Evolutionary conservation across 2,329 filamentous ascomycete genomes (phyloP).

Genomic region (Madurella fahalii): DNA sequence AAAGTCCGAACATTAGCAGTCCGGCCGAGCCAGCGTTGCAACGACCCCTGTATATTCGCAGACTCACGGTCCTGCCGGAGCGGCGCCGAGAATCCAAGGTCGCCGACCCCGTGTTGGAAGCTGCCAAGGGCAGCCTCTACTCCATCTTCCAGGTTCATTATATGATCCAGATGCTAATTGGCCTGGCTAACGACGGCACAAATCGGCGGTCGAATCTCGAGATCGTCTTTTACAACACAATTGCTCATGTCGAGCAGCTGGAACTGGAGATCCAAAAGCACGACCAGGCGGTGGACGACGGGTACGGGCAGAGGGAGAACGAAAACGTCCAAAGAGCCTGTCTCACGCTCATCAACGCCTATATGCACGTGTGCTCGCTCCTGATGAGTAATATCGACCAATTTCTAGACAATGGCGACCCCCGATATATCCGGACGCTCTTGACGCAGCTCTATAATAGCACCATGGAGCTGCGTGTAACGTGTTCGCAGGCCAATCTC

Average conservation of each 20-base stretch:
- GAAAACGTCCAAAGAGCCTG: slow-evolving; percentile 62
- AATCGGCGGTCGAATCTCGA: slow-evolving; percentile 61
- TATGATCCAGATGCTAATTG: slow-evolving; percentile 62
- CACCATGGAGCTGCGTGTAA: slow-evolving; percentile 62
- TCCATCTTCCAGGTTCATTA: slow-evolving; percentile 66
- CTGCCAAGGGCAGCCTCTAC: slow-evolving; percentile 63
- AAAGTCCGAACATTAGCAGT: slow-evolving; percentile 58
- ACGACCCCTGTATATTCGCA: slow-evolving; percentile 59
- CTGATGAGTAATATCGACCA: slow-evolving; percentile 59
- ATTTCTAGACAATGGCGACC: slow-evolving; percentile 62
- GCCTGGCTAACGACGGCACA: slow-evolving; percentile 57
- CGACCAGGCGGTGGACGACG: slow-evolving; percentile 48
- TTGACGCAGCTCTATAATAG: slow-evolving; percentile 62
- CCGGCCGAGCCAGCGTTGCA: slow-evolving; percentile 55
- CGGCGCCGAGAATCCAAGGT: slow-evolving; percentile 58
- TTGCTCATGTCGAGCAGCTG: slow-evolving; percentile 61
- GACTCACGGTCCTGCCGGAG: slow-evolving; percentile 60
- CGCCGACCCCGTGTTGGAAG: slow-evolving; percentile 59
- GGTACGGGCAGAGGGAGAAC: slow-evolving; percentile 50
- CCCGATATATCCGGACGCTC: slow-evolving; percentile 62
- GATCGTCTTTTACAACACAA: slow-evolving; percentile 64
- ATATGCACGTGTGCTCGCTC: slow-evolving; percentile 61
- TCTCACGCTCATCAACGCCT: slow-evolving; percentile 59
- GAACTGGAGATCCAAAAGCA: slow-evolving; percentile 63
- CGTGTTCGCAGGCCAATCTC: slow-evolving; percentile 36